Evolutionary conservation across 2,329 filamentous ascomycete species (phyloP).

Genomic region (Escovopsis sp.): DNA sequence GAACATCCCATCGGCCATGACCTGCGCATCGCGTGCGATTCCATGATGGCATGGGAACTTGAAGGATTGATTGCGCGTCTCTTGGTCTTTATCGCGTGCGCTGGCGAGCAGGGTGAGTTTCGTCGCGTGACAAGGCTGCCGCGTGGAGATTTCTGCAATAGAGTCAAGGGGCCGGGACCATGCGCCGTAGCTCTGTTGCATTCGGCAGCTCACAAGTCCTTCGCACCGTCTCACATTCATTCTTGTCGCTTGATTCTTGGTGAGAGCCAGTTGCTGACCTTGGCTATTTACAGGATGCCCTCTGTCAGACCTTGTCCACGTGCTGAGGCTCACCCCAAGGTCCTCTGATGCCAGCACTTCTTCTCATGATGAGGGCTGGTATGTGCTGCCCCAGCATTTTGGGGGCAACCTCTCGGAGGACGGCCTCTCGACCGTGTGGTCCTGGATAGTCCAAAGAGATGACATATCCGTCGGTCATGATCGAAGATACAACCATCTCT

Average conservation of each 20-base stretch:
- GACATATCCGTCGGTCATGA: slow-evolving; percentile 21
- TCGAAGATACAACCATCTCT: slow-evolving; percentile 22
- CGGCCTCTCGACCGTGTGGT: slow-evolving; percentile 19
- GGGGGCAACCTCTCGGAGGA: slow-evolving; percentile 10
- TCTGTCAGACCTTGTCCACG: slow-evolving; percentile 16
- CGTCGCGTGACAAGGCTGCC: too few relatives aligned
- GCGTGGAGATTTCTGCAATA: too few relatives aligned
- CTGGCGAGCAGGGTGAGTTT: slow-evolving; percentile 22
- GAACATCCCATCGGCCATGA: slow-evolving; percentile 12
- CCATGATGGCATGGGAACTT: slow-evolving; percentile 21
- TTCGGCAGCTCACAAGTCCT: background rate
- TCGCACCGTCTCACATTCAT: background rate
- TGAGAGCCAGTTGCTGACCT: background rate
- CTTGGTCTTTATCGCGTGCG: slow-evolving; percentile 21
- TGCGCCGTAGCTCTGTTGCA: too few relatives aligned
- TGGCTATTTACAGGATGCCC: slow-evolving; percentile 12
- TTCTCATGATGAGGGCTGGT: background rate
- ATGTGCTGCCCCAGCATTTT: slow-evolving; percentile 2
- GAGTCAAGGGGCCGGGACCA: too few relatives aligned
- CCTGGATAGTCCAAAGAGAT: slow-evolving; percentile 18
- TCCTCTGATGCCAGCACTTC: slow-evolving; percentile 7
- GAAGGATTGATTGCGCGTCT: slow-evolving; percentile 23
- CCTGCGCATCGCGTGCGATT: slow-evolving; percentile 2
- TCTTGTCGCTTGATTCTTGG: background rate
- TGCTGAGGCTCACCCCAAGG: slow-evolving; percentile 14